Percentiles rank a stretch among this genome's conserved stretches.
Evolutionary conservation across 2,329 filamentous ascomycete species (phyloP).

Genomic region (Penicillium sp.): DNA sequence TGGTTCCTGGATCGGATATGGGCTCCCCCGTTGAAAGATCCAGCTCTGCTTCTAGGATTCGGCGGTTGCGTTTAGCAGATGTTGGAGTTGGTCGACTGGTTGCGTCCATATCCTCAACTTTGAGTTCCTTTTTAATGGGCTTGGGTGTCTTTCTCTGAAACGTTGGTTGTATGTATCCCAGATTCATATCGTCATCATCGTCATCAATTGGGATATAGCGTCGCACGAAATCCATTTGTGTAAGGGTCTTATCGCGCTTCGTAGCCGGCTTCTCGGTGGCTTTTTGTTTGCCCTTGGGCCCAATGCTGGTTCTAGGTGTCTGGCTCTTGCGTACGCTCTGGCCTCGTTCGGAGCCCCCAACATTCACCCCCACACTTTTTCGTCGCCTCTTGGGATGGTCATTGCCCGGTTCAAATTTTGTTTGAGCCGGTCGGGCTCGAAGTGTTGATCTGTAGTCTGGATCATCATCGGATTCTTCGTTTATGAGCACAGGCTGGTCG

Average conservation of each 20-base stretch:
- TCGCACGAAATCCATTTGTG: constrained; percentile 44
- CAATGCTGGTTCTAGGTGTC: constrained; percentile 22
- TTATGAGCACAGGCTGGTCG: constrained; percentile 26
- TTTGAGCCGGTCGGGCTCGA: constrained; percentile 8
- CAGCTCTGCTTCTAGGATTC: constrained; percentile 16
- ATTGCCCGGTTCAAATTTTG: constrained; percentile 12
- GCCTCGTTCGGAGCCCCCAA: constrained; percentile 4
- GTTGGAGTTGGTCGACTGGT: not conserved
- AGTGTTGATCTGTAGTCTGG: constrained; percentile 19
- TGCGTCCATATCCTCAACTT: not conserved
- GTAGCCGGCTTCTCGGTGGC: constrained; percentile 22
- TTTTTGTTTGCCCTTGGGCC: constrained; percentile 22
- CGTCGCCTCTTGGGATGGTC: constrained; percentile 20
- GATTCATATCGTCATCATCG: constrained; percentile 32
- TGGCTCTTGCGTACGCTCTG: constrained; percentile 16
- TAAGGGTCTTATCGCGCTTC: constrained; percentile 40
- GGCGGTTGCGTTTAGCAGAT: constrained; percentile 14
- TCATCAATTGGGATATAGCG: constrained; percentile 35
- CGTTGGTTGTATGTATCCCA: constrained; percentile 33
- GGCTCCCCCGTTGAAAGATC: constrained; percentile 24
- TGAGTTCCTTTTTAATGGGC: not conserved
- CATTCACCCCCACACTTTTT: constrained; percentile 4
- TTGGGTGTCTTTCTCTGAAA: constrained; percentile 4
- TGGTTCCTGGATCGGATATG: constrained; percentile 11
- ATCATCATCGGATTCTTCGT: constrained; percentile 27